Conservation (phyloP, 768 basidiomycete species). For the Mycena filopes region DNA sequence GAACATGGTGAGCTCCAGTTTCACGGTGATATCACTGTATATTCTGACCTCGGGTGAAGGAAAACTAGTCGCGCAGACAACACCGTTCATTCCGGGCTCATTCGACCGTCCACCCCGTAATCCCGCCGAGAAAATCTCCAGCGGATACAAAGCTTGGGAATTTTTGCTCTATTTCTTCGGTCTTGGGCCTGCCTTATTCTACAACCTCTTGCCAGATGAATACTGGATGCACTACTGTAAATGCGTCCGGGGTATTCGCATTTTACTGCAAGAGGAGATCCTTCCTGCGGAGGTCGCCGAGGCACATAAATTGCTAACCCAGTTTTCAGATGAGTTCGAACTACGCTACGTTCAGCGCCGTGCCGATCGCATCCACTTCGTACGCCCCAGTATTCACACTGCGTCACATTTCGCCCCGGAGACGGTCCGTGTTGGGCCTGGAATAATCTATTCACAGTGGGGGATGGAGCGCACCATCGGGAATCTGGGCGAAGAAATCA, state of each 20-base stretch:
- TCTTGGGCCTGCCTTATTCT: slow-evolving; percentile 36
- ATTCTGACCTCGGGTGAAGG: not conserved
- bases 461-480: slow-evolving; percentile 40
- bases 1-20: slow-evolving; percentile 31
- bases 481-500: slow-evolving; percentile 38
- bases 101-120: slow-evolving; percentile 42
- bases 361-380: slow-evolving; percentile 40
- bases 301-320: slow-evolving; percentile 25
- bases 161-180: slow-evolving; percentile 35
- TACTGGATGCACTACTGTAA: slow-evolving; percentile 40
- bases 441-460: slow-evolving; percentile 38
- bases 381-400: slow-evolving; percentile 39
- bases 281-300: slow-evolving; percentile 23
- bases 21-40: too few relatives aligned
- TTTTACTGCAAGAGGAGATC: slow-evolving; percentile 32
- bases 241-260: slow-evolving; percentile 31
- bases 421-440: slow-evolving; percentile 31
- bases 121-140: slow-evolving; percentile 40
- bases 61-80: slow-evolving; percentile 29
- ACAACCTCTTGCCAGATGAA: slow-evolving; percentile 25
- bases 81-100: slow-evolving; percentile 35
- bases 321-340: slow-evolving; percentile 42
- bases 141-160: slow-evolving; percentile 42
- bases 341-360: slow-evolving; percentile 37
- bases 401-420: slow-evolving; percentile 37